Evolutionary conservation across 306 rosid species (phyloP).

Genomic region (Malus asiatica): DNA sequence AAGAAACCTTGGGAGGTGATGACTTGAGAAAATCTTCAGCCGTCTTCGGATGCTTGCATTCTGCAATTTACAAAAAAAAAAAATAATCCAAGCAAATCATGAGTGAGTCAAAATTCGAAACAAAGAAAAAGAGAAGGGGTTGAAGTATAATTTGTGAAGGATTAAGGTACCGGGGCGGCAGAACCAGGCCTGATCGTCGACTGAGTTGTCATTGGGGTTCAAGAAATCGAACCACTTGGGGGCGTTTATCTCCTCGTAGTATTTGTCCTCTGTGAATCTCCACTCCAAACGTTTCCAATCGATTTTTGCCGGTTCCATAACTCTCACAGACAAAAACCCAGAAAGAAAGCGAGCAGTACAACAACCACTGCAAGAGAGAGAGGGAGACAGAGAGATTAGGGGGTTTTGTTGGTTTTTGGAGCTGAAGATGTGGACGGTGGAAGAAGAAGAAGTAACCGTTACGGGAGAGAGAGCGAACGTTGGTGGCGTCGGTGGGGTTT

Average conservation of each 20-base stretch:
- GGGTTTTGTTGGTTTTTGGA: not conserved
- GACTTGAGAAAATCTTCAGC: constrained; percentile 71
- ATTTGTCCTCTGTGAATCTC: constrained; percentile 64
- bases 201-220: constrained; percentile 27
- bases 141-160: not conserved
- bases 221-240: constrained; percentile 93
- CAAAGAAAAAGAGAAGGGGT: not conserved
- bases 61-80: constrained; percentile 14
- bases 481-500: constrained; percentile 5
- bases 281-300: constrained; percentile 89
- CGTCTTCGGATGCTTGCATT: constrained; percentile 83
- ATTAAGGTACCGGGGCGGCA: constrained; percentile 59
- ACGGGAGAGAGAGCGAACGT: constrained; percentile 31
- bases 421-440: constrained; percentile 2
- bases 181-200: constrained; percentile 77
- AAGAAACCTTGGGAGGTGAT: constrained; percentile 68
- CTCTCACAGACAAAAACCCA: not conserved
- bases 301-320: constrained; percentile 91
- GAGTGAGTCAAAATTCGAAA: not conserved
- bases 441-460: constrained; percentile 49
- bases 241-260: constrained; percentile 77
- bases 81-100: not conserved
- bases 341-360: not conserved
- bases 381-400: not conserved
- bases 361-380: not conserved